phyloP scores from a whole-genome alignment of 805 yeast species.

The Cyberlindnera samutprakarnensis region DNA sequence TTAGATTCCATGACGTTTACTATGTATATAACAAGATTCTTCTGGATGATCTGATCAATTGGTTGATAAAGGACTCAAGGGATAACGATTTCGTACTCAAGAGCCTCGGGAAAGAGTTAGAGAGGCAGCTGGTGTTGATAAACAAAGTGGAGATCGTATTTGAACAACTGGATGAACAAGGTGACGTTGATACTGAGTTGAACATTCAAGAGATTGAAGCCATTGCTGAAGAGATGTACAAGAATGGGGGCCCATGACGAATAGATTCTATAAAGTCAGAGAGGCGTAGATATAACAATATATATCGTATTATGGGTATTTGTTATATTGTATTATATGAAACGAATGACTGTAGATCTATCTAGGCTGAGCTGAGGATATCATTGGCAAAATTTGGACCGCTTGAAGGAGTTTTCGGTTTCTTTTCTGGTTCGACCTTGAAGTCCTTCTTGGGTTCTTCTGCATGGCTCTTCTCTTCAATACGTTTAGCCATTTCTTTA shows the following conservation, averaged over 20 bases:
- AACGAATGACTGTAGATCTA: too few relatives aligned
- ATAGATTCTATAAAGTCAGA: too few relatives aligned
- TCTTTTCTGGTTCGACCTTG: conserved; percentile 1
- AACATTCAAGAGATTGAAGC: conserved; percentile 50
- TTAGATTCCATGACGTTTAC: conserved; percentile 76
- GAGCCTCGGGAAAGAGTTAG: conserved; percentile 58
- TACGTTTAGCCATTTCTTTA: conserved; percentile 1
- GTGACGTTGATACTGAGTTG: conserved; percentile 32
- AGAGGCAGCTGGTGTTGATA: conserved; percentile 31
- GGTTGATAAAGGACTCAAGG: conserved; percentile 54
- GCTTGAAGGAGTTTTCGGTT: conserved; percentile 5
- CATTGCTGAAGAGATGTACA: conserved; percentile 45
- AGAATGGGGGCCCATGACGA: too few relatives aligned
- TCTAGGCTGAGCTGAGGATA: conserved; percentile 15
- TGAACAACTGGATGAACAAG: conserved; percentile 41
- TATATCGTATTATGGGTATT: background rate
- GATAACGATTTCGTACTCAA: conserved; percentile 54
- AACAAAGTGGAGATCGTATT: conserved; percentile 43
- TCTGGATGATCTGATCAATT: conserved; percentile 69
- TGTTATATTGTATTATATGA: conserved; percentile 1
- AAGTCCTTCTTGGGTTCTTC: too few relatives aligned
- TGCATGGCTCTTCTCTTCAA: conserved; percentile 1
- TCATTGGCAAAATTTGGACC: conserved; percentile 22
- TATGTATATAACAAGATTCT: conserved; percentile 76
- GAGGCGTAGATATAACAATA: background rate